Evolutionary conservation across 495 filamentous ascomycete species (phyloP).

Genomic region (Staphylotrichum longicolle): DNA sequence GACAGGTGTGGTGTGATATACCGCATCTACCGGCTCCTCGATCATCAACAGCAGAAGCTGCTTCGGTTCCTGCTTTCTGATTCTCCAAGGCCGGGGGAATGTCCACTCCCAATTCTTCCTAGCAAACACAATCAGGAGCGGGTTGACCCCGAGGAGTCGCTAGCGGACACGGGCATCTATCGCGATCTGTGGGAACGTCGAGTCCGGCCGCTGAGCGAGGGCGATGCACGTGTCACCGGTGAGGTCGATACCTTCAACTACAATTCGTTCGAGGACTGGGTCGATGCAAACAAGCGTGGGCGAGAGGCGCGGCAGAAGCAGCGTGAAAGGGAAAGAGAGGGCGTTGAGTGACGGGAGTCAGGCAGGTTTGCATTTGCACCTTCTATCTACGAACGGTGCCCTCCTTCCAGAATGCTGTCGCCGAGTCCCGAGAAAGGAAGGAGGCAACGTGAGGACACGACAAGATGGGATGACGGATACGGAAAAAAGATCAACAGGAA

Average conservation of each 20-base stretch:
- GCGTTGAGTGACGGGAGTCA: no score
- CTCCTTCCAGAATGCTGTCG: no score
- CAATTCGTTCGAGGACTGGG: background rate
- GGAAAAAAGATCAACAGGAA: no score
- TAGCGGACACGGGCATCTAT: conserved; percentile 24
- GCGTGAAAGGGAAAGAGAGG: no score
- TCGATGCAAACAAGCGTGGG: background rate
- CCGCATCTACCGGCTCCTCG: conserved; percentile 25
- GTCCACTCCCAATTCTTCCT: conserved; percentile 18
- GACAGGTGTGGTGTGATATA: conserved; percentile 14
- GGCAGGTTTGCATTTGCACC: no score
- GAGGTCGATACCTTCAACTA: background rate
- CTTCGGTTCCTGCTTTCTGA: conserved; percentile 23
- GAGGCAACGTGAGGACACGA: no score
- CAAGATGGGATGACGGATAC: no score
- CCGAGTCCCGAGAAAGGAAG: no score
- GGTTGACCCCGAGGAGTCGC: conserved; percentile 24
- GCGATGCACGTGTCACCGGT: background rate
- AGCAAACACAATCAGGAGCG: conserved; percentile 15
- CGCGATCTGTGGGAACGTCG: conserved; percentile 23
- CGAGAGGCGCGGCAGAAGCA: no score
- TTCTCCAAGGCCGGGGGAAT: background rate
- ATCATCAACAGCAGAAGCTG: conserved; percentile 22
- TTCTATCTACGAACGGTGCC: no score
- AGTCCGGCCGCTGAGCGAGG: background rate